Evolutionary conservation across 1,284 basidiomycete genomes (phyloP).

Genomic region (Cryptococcus sp.): DNA sequence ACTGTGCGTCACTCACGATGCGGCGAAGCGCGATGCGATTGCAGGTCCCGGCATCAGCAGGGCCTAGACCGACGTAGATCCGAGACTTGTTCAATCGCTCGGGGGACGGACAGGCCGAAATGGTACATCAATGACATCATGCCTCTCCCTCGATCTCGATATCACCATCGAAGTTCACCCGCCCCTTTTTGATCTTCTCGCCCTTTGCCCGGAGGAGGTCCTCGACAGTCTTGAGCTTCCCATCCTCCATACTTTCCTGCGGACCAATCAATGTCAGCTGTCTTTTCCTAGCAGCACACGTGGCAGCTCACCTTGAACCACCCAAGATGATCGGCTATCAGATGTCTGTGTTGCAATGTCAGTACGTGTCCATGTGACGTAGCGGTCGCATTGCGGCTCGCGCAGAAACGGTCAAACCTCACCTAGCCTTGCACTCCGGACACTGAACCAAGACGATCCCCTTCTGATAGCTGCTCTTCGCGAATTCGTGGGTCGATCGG

Average conservation of each 20-base stretch:
- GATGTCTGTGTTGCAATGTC: conserved; percentile 56
- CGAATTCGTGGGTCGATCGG: conserved; percentile 84
- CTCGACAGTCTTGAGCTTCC: conserved; percentile 71
- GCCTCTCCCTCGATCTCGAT: conserved; percentile 48
- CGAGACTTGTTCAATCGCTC: neutral
- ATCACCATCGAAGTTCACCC: conserved; percentile 52
- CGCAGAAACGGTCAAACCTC: conserved; percentile 32
- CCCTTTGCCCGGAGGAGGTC: conserved; percentile 73
- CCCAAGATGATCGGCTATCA: conserved; percentile 86
- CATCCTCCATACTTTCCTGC: conserved; percentile 59
- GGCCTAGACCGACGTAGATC: neutral
- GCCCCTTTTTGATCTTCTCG: conserved; percentile 66
- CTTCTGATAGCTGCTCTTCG: conserved; percentile 74
- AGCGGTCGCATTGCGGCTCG: too few species aligned
- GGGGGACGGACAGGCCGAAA: neutral
- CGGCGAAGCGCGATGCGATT: neutral
- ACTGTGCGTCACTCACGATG: too few species aligned
- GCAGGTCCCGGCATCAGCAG: neutral
- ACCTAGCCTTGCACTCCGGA: conserved; percentile 85
- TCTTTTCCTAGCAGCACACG: too few species aligned
- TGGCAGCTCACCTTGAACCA: conserved; percentile 64
- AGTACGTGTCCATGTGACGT: neutral
- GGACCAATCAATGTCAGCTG: conserved; percentile 31
- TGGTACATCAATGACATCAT: neutral
- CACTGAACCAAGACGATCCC: conserved; percentile 92